These are phyloP conservation scores for Neurospora sp. DNA, from an alignment of 495 filamentous ascomycete genomes.

Conservation along the genomic window DNA sequence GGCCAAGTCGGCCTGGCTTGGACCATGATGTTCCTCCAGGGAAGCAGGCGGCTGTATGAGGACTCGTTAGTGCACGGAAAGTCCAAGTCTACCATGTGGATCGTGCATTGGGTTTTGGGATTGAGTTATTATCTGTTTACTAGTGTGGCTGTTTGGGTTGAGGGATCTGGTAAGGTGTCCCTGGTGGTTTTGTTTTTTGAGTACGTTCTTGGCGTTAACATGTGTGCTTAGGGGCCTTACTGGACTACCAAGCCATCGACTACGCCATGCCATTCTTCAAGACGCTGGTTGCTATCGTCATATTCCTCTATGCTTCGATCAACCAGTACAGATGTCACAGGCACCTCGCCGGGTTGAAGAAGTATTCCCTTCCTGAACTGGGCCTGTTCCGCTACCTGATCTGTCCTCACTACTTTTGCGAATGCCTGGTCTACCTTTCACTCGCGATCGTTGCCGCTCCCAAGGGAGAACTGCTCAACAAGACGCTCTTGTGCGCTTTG, in stretches of 20 bases:
- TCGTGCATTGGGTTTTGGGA: constrained; percentile 72
- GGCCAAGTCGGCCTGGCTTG: constrained; percentile 60
- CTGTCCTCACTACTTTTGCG: constrained; percentile 87
- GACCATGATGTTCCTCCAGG: constrained; percentile 65
- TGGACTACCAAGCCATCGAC: constrained; percentile 23
- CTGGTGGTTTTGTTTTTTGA: no score
- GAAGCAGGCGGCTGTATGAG: constrained; percentile 64
- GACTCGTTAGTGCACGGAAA: constrained; percentile 50
- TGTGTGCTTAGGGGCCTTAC: constrained; percentile 14
- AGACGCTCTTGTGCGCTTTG: constrained; percentile 57
- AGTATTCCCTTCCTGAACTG: constrained; percentile 65
- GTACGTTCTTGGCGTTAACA: constrained; percentile 1
- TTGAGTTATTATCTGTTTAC: constrained; percentile 65
- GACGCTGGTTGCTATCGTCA: constrained; percentile 47
- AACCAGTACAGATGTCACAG: constrained; percentile 74
- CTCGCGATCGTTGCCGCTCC: constrained; percentile 69
- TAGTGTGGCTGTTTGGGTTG: constrained; percentile 73
- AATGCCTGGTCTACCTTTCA: constrained; percentile 76
- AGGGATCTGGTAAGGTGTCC: constrained; percentile 56
- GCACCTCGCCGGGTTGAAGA: constrained; percentile 70
- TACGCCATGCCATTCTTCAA: constrained; percentile 44
- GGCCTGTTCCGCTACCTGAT: constrained; percentile 60
- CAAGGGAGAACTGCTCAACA: constrained; percentile 49
- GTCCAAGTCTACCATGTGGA: constrained; percentile 64
- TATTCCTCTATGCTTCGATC: constrained; percentile 66